Evolutionary conservation across 2,329 filamentous ascomycete species (phyloP).

Genomic region (Diaporthe vexans): DNA sequence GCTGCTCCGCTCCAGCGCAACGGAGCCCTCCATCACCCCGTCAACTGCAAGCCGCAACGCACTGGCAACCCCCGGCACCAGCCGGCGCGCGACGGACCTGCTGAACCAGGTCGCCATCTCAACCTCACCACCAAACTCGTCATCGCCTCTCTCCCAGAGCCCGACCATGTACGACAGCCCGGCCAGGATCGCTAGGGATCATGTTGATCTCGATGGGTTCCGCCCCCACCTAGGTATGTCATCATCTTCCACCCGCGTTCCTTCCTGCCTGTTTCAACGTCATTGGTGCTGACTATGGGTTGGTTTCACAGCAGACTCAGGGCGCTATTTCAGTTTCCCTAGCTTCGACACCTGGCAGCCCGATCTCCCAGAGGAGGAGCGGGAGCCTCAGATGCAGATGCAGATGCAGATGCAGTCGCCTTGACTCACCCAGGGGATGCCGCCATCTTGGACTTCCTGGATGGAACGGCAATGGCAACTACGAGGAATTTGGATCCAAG

Average conservation of each 20-base stretch:
- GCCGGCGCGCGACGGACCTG: constrained; percentile 67
- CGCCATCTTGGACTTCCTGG: constrained; percentile 21
- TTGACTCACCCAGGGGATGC: constrained; percentile 42
- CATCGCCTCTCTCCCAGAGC: constrained; percentile 54
- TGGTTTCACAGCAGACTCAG: constrained; percentile 51
- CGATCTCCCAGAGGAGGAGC: constrained; percentile 58
- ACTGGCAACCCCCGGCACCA: constrained; percentile 62
- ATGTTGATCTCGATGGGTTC: constrained; percentile 37
- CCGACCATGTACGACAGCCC: constrained; percentile 52
- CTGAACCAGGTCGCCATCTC: constrained; percentile 68
- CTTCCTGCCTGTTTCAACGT: constrained; percentile 27
- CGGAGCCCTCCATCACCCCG: constrained; percentile 70
- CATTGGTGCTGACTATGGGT: constrained; percentile 43
- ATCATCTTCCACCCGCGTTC: neutral
- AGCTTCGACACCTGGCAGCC: constrained; percentile 78
- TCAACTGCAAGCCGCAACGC: constrained; percentile 67
- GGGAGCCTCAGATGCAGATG: constrained; percentile 51
- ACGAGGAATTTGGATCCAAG: constrained; percentile 20
- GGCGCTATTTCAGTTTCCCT: constrained; percentile 80
- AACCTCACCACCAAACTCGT: constrained; percentile 53
- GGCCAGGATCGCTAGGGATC: constrained; percentile 44
- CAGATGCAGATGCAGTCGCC: constrained; percentile 48
- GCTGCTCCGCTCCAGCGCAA: constrained; percentile 67
- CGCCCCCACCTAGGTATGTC: constrained; percentile 40
- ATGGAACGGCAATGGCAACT: constrained; percentile 29